Conservation (phyloP, 352 stramenopile species). For the Globisporangium nagaii region DNA sequence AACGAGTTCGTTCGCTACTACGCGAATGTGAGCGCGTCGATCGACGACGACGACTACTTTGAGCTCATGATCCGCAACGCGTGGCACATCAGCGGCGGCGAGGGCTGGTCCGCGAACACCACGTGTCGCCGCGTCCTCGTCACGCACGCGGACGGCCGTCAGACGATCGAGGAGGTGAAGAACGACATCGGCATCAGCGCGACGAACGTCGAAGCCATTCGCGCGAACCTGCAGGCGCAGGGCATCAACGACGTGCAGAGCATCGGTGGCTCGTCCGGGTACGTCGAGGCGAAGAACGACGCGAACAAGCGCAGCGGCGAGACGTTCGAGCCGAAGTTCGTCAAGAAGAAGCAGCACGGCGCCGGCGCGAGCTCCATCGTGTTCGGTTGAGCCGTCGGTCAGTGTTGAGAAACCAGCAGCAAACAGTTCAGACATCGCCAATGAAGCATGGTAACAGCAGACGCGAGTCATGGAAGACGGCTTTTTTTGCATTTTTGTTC, state of each 20-base stretch:
- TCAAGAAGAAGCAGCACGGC: conserved; percentile 77
- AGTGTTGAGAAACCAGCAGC: not conserved
- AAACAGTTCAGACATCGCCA: not conserved
- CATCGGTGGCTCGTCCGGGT: conserved; percentile 6
- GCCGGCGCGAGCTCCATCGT: conserved; percentile 77
- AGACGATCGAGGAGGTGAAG: conserved; percentile 42
- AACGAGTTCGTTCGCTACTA: conserved; percentile 66
- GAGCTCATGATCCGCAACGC: conserved; percentile 81
- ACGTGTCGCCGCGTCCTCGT: conserved; percentile 63
- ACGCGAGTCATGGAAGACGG: too few species aligned
- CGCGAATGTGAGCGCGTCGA: conserved; percentile 54
- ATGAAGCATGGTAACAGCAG: not conserved
- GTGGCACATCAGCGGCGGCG: conserved; percentile 73
- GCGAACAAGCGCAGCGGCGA: conserved; percentile 14
- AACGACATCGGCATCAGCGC: conserved; percentile 37
- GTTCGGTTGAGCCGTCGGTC: conserved; percentile 46
- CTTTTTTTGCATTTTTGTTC: too few species aligned
- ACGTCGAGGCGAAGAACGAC: conserved; percentile 20
- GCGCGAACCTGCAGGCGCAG: conserved; percentile 39
- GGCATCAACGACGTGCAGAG: conserved; percentile 18
- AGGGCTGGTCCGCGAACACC: conserved; percentile 53
- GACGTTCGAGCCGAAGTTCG: conserved; percentile 42
- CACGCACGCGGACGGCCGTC: conserved; percentile 38
- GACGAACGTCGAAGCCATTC: conserved; percentile 21
- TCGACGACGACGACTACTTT: conserved; percentile 85